Conservation (phyloP, 768 basidiomycete genomes). For the Strobilomyces echinocephalus region DNA sequence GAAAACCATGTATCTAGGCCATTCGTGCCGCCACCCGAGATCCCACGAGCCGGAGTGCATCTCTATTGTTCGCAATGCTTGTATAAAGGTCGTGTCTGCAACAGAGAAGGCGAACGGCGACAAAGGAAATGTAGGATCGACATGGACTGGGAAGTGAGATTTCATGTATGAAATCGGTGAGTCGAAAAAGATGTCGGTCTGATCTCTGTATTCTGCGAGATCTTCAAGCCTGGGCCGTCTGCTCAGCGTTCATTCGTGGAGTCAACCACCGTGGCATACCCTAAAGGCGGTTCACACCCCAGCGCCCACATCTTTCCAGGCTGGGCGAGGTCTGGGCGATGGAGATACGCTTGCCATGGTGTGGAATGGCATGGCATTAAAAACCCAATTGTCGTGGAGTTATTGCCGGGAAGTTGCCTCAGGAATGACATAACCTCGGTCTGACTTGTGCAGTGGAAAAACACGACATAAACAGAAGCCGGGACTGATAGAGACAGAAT, state of each 20-base stretch:
- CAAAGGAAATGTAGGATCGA: slow-evolving; percentile 60
- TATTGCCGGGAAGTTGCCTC: slow-evolving; percentile 44
- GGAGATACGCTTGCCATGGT: slow-evolving; percentile 86
- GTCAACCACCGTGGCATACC: slow-evolving; percentile 44
- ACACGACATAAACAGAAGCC: slow-evolving; percentile 61
- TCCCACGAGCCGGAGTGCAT: slow-evolving; percentile 15
- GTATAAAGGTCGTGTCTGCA: slow-evolving; percentile 37
- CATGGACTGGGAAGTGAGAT: slow-evolving; percentile 58
- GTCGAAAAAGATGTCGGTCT: slow-evolving; percentile 77
- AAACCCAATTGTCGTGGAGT: slow-evolving; percentile 64
- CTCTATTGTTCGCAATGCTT: slow-evolving; percentile 28
- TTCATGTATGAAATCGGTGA: slow-evolving; percentile 64
- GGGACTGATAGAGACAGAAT: slow-evolving; percentile 55
- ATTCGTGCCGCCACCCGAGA: slow-evolving; percentile 59
- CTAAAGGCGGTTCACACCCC: slow-evolving; percentile 88
- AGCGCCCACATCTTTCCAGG: slow-evolving; percentile 69
- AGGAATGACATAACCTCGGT: slow-evolving; percentile 70
- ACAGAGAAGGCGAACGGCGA: slow-evolving; percentile 52
- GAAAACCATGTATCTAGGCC: slow-evolving; percentile 78
- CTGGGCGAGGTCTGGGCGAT: slow-evolving; percentile 57
- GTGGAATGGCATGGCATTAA: slow-evolving; percentile 97
- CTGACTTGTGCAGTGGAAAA: slow-evolving; percentile 77
- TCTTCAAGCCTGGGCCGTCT: slow-evolving; percentile 38
- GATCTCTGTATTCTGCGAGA: slow-evolving; percentile 61
- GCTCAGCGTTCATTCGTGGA: slow-evolving; percentile 6